Conservation (phyloP, 2,329 filamentous ascomycete species). For the Xylaria sp. region DNA sequence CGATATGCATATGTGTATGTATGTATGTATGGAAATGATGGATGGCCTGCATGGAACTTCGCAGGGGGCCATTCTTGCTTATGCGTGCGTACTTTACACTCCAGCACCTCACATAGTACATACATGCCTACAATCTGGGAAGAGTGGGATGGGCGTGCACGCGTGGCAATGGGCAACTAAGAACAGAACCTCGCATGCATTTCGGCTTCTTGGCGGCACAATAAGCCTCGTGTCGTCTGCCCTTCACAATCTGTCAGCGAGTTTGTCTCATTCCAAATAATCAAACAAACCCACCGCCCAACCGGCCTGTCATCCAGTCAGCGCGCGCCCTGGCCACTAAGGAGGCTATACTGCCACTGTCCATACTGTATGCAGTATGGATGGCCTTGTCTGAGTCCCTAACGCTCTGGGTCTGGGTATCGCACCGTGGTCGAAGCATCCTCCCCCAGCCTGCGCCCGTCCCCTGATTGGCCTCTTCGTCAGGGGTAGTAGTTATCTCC, state of each 20-base stretch:
- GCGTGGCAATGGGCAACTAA: slow-evolving; percentile 28
- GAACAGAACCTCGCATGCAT: slow-evolving; percentile 30
- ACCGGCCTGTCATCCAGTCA: slow-evolving; percentile 34
- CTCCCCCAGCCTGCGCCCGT: slow-evolving; percentile 10
- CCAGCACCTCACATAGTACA: not conserved
- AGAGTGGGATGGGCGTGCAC: slow-evolving; percentile 26
- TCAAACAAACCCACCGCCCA: slow-evolving; percentile 27
- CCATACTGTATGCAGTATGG: slow-evolving; percentile 30
- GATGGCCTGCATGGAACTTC: slow-evolving; percentile 24
- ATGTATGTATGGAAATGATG: not conserved
- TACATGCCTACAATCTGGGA: not conserved
- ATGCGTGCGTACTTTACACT: slow-evolving; percentile 4
- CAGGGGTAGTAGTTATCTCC: slow-evolving; percentile 27
- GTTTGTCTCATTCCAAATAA: slow-evolving; percentile 39
- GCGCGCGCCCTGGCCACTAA: slow-evolving; percentile 30
- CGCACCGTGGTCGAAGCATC: slow-evolving; percentile 21
- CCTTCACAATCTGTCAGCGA: slow-evolving; percentile 37
- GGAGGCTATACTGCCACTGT: slow-evolving; percentile 18
- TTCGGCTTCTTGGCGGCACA: slow-evolving; percentile 37
- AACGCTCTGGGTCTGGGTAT: not conserved
- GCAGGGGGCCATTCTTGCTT: slow-evolving; percentile 22
- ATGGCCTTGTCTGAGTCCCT: slow-evolving; percentile 27
- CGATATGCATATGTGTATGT: no score
- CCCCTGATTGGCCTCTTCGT: slow-evolving; percentile 29
- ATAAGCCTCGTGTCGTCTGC: slow-evolving; percentile 36